A percentile compares a stretch with the other conserved stretches of the same genome.
These are phyloP conservation scores for Podaxis pistillaris DNA, from an alignment of 768 basidiomycete genomes.

Conservation along the genomic window DNA sequence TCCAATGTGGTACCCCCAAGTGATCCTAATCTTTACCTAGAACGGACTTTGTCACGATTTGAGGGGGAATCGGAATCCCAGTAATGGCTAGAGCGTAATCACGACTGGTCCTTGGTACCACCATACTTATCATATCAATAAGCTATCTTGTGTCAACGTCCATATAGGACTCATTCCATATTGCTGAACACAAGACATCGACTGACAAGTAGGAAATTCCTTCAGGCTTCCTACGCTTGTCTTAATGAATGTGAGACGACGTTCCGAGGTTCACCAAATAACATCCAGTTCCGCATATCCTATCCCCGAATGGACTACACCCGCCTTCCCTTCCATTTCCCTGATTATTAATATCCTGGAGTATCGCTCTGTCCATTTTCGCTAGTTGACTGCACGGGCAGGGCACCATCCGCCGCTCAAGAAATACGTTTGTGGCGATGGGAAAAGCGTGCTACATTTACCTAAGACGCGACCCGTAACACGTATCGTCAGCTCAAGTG, in stretches of 20 bases:
- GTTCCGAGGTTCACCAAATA: background rate
- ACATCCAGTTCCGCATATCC: background rate
- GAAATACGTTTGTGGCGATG: too few relatives aligned
- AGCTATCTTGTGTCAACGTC: background rate
- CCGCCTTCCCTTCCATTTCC: constrained; percentile 5
- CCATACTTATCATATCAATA: background rate
- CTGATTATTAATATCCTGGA: constrained; percentile 11
- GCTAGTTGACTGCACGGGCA: background rate
- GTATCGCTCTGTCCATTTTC: background rate
- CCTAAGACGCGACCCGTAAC: background rate
- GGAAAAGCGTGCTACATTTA: background rate
- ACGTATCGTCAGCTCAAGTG: background rate
- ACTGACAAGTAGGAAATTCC: background rate
- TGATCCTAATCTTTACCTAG: too few relatives aligned
- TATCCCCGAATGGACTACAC: background rate
- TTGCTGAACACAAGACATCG: background rate
- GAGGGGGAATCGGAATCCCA: too few relatives aligned
- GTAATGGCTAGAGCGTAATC: background rate
- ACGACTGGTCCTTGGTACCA: background rate
- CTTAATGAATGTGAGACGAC: background rate
- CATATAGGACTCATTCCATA: background rate
- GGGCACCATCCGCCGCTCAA: background rate
- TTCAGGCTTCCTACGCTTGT: background rate
- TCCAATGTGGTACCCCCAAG: too few relatives aligned
- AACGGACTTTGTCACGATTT: too few relatives aligned